Conservation (phyloP, 306 rosid genomes). For the Cucumis cinereus region DNA sequence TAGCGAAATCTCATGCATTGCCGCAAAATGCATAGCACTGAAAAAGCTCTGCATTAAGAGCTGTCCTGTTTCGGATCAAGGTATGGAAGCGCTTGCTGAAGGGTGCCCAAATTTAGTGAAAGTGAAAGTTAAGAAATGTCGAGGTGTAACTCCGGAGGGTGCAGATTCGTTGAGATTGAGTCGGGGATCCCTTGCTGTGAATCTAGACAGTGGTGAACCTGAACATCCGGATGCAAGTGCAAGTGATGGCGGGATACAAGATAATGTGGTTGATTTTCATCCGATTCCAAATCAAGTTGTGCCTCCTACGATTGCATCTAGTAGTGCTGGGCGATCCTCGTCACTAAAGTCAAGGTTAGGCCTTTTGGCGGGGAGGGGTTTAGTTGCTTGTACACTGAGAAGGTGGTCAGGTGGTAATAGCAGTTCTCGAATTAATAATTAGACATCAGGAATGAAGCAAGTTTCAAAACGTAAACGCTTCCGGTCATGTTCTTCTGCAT, state of each 20-base stretch:
- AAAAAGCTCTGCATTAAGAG: slow-evolving; percentile 93
- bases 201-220: slow-evolving; percentile 58
- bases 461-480: neutral
- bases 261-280: slow-evolving; percentile 44
- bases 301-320: slow-evolving; percentile 25
- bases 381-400: slow-evolving; percentile 70
- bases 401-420: slow-evolving; percentile 66
- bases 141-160: slow-evolving; percentile 65
- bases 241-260: slow-evolving; percentile 72
- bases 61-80: slow-evolving; percentile 73
- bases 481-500: slow-evolving; percentile 7
- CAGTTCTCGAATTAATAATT: slow-evolving; percentile 36
- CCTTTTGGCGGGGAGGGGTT: slow-evolving; percentile 44
- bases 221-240: slow-evolving; percentile 74
- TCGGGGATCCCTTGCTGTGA: slow-evolving; percentile 67
- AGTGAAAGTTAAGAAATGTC: slow-evolving; percentile 91
- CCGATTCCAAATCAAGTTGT: slow-evolving; percentile 28
- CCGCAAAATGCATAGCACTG: slow-evolving; percentile 71
- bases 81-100: slow-evolving; percentile 65
- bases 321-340: slow-evolving; percentile 37
- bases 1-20: slow-evolving; percentile 77
- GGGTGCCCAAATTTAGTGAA: slow-evolving; percentile 98
- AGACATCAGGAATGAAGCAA: slow-evolving; percentile 15
- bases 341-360: slow-evolving; percentile 79
- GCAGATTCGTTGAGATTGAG: slow-evolving; percentile 64